Evolutionary conservation across 768 basidiomycete genomes (phyloP), one percentile per base, ranked within the genome.

Genomic region (Trametes cubensis): DNA sequence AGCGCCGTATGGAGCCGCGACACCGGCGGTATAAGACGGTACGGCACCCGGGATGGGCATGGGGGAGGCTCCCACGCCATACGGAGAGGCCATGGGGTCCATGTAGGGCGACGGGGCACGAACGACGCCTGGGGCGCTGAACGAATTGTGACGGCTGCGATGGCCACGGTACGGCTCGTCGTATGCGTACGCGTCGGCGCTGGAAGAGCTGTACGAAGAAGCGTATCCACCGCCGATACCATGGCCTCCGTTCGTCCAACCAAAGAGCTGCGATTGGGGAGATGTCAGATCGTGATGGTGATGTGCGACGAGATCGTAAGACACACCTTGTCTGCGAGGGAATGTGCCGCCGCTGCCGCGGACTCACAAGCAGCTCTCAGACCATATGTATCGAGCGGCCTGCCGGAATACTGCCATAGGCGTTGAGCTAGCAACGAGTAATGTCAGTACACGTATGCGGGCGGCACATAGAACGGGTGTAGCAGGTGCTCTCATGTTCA

Each of bases 301-400:
- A 47, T 20, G 20, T 3, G 28, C 15, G 21, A 20, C 26, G 38
- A 34, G 6, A 11, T 34, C 10, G 34, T 10, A 11, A 8, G 46
- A 55, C 61, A 11, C 45, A 68, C 67, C 21, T 54, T 42, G 50
- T 63, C 62, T 4, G 64, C 58, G 45, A 66, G 61, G 10, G 21
- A 11, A 20, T 58, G 39, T 1, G 86, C 88, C 0, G 88, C 89
- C 44, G 85, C 81, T 18, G 87, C 88, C 2, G 89, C 88, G 0
- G 86, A 77, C 68, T 90, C 89, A 28, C 83, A 81, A 14, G 86
- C 83, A 49, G 77, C 76, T 40, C 77, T 74, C 23, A 83, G 79
- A 1, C 81, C 76, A 62, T 81, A 81, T 11, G 74, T 72, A 67
- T 86, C 75, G 4, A 73, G 62, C 0, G 74, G 70, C 20, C 82